Conservation (phyloP, 1,139 yeast genomes). For the Nakaseomyces sp. region DNA sequence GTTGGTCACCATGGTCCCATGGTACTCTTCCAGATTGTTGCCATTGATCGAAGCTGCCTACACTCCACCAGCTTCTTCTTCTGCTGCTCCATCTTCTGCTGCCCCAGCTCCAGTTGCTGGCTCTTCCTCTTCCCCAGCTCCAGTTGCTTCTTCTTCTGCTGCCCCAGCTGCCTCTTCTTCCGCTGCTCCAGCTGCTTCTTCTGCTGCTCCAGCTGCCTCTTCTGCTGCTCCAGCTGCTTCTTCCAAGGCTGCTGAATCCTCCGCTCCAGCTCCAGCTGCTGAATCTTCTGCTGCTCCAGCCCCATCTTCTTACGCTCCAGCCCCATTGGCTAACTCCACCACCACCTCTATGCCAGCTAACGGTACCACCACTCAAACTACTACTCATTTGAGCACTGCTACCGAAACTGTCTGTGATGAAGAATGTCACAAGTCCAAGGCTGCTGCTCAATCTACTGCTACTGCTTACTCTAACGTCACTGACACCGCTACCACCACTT, state of each 20-base stretch:
- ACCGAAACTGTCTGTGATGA: conserved; percentile 2
- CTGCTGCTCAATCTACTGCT: neutral
- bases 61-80: conserved; percentile 1
- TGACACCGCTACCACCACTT: neutral
- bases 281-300: neutral
- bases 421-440: conserved; percentile 5
- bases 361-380: conserved; percentile 5
- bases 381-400: conserved; percentile 3
- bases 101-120: conserved; percentile 1
- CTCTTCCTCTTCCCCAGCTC: conserved; percentile 1
- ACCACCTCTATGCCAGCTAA: conserved; percentile 1
- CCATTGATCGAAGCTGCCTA: conserved; percentile 3
- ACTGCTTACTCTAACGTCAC: neutral
- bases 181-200: conserved; percentile 1
- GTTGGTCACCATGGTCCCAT: conserved; percentile 34
- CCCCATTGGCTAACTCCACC: neutral
- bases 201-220: conserved; percentile 2
- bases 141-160: conserved; percentile 1
- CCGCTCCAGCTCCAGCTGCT: neutral
- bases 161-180: conserved; percentile 1
- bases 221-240: neutral
- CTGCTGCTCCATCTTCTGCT: conserved; percentile 1
- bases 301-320: neutral
- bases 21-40: conserved; percentile 33
- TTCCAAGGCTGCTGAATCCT: neutral